Percentiles rank a stretch among this genome's conserved stretches.
phyloP scores from a whole-genome alignment of 306 rosid genomes.

The Casuarina equisetifolia region DNA sequence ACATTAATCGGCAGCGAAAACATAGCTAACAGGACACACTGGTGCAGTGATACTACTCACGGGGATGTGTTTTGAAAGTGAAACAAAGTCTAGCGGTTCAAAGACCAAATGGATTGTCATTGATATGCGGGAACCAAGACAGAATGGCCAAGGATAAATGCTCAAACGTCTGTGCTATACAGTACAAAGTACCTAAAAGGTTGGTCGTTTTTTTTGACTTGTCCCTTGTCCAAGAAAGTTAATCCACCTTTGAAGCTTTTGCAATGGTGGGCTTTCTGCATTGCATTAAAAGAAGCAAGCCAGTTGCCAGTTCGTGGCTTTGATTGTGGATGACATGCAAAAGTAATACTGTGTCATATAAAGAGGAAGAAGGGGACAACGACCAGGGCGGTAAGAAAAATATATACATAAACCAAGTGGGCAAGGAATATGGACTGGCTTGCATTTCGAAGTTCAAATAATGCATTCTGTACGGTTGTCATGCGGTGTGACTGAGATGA shows the following conservation, averaged over 20 bases:
- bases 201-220: slow-evolving; percentile 33
- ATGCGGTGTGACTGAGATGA: not conserved
- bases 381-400: slow-evolving; percentile 35
- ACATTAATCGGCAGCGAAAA: slow-evolving; percentile 47
- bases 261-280: slow-evolving; percentile 62
- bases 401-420: slow-evolving; percentile 16
- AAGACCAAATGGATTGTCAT: slow-evolving; percentile 30
- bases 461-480: not conserved
- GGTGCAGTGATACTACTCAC: slow-evolving; percentile 60
- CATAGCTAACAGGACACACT: slow-evolving; percentile 36
- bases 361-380: slow-evolving; percentile 33
- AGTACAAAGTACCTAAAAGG: slow-evolving; percentile 36
- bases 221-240: slow-evolving; percentile 46
- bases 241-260: slow-evolving; percentile 55
- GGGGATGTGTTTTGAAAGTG: slow-evolving; percentile 27
- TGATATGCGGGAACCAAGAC: slow-evolving; percentile 25
- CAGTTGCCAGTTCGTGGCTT: slow-evolving; percentile 49
- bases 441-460: not conserved
- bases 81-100: slow-evolving; percentile 34
- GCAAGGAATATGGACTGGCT: not conserved
- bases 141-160: slow-evolving; percentile 19
- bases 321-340: slow-evolving; percentile 39
- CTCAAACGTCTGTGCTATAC: slow-evolving; percentile 32
- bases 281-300: slow-evolving; percentile 76
- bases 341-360: slow-evolving; percentile 40